Percentiles rank a stretch among this genome's conserved stretches.
These are phyloP conservation scores for Corinectria fuckeliana DNA, from an alignment of 2,329 filamentous ascomycete species.

Conservation along the genomic window DNA sequence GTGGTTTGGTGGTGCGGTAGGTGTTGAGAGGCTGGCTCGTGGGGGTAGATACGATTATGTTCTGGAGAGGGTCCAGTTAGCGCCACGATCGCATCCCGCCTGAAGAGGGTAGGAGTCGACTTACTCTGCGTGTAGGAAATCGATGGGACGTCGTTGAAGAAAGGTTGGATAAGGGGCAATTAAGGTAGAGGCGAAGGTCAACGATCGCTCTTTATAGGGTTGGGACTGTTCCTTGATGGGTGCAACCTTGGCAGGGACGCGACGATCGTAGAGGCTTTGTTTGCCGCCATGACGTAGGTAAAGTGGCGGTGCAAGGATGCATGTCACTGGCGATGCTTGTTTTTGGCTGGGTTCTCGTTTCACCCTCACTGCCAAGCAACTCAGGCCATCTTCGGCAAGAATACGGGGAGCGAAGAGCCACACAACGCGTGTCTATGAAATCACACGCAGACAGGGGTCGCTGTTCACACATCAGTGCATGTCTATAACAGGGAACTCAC, in stretches of 20 bases:
- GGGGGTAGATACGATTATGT: neutral
- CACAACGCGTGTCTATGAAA: neutral
- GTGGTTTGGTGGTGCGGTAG: neutral
- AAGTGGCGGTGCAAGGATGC: constrained; percentile 28
- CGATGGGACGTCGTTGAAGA: constrained; percentile 28
- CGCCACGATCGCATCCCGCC: neutral
- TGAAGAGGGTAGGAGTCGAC: neutral
- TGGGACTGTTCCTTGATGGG: constrained; percentile 16
- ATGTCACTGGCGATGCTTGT: neutral
- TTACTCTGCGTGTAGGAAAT: neutral
- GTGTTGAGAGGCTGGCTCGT: neutral
- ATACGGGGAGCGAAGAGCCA: neutral
- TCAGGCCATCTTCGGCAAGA: neutral
- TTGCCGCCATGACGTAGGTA: constrained; percentile 31
- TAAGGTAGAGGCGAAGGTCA: constrained; percentile 30
- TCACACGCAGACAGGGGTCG: neutral
- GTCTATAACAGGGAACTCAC: too few relatives aligned
- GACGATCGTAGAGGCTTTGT: constrained; percentile 23
- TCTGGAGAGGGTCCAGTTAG: neutral
- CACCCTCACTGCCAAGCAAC: neutral
- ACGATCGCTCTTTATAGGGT: constrained; percentile 31
- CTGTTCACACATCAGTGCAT: too few relatives aligned
- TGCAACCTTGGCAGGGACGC: constrained; percentile 34
- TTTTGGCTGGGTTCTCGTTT: constrained; percentile 2
- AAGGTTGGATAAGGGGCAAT: constrained; percentile 29